A percentile compares a stretch with the other conserved stretches of the same genome.
Conservation (phyloP, 805 yeast species). For the Candida hispaniensis region DNA sequence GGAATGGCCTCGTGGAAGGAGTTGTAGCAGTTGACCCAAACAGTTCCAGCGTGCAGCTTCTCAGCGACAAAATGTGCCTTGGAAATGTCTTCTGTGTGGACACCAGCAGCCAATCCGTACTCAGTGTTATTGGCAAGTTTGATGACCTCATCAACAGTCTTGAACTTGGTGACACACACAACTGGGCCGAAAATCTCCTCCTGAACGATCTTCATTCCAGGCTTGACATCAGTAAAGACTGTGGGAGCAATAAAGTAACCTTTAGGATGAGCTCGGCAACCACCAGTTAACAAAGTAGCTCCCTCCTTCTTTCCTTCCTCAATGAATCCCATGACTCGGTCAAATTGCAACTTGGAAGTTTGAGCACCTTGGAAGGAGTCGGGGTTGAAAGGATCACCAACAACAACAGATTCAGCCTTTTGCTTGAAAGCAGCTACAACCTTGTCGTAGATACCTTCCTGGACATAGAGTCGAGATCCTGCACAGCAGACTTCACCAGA, state of each 20-base stretch:
- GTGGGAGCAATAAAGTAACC: conserved; percentile 73
- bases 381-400: conserved; percentile 73
- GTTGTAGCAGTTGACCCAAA: conserved; percentile 60
- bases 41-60: conserved; percentile 53
- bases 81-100: conserved; percentile 58
- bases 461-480: conserved; percentile 82
- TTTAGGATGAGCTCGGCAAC: conserved; percentile 40
- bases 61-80: conserved; percentile 55
- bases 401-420: conserved; percentile 41
- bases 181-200: conserved; percentile 92
- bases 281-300: conserved; percentile 72
- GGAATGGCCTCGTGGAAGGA: conserved; percentile 57
- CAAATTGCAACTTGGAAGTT: conserved; percentile 65
- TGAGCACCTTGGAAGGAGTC: conserved; percentile 82
- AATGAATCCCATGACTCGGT: conserved; percentile 63
- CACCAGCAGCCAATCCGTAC: conserved; percentile 76
- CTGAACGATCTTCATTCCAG: conserved; percentile 51
- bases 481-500: conserved; percentile 96
- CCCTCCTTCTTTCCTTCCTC: conserved; percentile 73
- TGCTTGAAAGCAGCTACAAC: conserved; percentile 47
- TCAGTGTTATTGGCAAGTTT: conserved; percentile 57
- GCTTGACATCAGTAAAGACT: conserved; percentile 58
- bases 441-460: conserved; percentile 70
- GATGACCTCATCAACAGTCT: conserved; percentile 56
- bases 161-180: conserved; percentile 54